phyloP scores from a whole-genome alignment of 306 rosid genomes.

The Lagenaria siceraria region DNA sequence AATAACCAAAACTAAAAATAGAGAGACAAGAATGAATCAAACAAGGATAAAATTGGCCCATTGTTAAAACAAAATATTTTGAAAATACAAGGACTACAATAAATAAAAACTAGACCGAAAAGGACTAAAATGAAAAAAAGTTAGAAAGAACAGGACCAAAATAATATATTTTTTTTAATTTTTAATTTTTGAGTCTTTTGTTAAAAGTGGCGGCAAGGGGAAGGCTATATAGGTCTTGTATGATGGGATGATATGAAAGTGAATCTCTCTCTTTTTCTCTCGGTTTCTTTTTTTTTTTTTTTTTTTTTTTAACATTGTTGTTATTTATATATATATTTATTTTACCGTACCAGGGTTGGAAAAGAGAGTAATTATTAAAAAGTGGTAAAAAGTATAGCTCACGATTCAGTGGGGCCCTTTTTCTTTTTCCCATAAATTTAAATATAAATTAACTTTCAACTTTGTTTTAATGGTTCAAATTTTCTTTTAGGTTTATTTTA shows the following conservation, averaged over 20 bases:
- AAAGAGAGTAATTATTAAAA: constrained; percentile 1
- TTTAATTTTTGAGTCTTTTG: background rate
- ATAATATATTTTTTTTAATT: background rate
- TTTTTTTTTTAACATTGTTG: background rate
- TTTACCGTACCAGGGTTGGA: background rate
- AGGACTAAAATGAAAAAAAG: no score
- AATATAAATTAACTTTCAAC: no score
- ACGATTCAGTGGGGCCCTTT: background rate
- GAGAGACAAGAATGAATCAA: no score
- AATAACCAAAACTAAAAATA: no score
- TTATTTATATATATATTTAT: background rate
- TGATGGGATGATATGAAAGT: background rate
- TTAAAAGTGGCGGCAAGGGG: background rate
- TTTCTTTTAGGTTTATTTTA: no score
- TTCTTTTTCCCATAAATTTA: no score
- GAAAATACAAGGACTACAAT: no score
- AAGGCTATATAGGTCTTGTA: background rate
- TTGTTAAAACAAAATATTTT: no score
- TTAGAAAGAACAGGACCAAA: background rate
- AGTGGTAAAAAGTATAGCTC: background rate
- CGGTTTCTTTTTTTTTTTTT: background rate
- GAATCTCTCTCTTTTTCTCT: background rate
- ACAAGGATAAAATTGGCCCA: no score
- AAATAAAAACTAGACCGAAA: no score
- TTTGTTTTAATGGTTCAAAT: no score